Evolutionary conservation across 495 filamentous ascomycete genomes (phyloP).

Genomic region (Hypoxylon lienhwacheense): DNA sequence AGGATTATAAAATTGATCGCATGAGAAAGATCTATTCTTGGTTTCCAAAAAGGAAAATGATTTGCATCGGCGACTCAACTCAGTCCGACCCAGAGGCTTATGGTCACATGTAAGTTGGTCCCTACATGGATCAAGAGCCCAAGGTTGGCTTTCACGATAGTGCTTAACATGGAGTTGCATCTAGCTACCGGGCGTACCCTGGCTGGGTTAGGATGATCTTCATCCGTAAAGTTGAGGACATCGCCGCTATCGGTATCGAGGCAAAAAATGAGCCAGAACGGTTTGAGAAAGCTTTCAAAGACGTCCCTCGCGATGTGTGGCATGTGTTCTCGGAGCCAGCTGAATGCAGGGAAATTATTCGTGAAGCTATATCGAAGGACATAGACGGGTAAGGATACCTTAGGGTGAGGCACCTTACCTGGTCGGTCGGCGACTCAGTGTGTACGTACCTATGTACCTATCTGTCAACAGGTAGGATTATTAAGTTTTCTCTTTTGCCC

Average conservation of each 20-base stretch:
- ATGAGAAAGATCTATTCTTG: conserved; percentile 74
- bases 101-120: conserved; percentile 63
- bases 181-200: conserved; percentile 53
- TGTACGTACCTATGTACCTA: no score
- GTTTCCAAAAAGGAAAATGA: conserved; percentile 76
- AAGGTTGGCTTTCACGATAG: neutral
- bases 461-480: no score
- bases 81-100: conserved; percentile 92
- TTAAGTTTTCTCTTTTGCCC: no score
- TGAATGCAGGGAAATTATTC: conserved; percentile 56
- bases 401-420: no score
- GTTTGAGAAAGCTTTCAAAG: conserved; percentile 83
- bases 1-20: conserved; percentile 83
- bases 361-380: conserved; percentile 39
- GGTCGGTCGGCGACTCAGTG: no score
- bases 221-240: conserved; percentile 80
- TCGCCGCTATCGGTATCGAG: conserved; percentile 66
- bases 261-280: conserved; percentile 71
- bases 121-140: neutral
- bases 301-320: conserved; percentile 71
- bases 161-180: conserved; percentile 14
- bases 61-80: conserved; percentile 87
- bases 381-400: neutral
- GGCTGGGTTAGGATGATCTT: conserved; percentile 78
- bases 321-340: conserved; percentile 74